Percentiles rank a stretch among this genome's conserved stretches.
Conservation (phyloP, 148 eudicot genomes). For the Rhododendron ferrugineum region DNA sequence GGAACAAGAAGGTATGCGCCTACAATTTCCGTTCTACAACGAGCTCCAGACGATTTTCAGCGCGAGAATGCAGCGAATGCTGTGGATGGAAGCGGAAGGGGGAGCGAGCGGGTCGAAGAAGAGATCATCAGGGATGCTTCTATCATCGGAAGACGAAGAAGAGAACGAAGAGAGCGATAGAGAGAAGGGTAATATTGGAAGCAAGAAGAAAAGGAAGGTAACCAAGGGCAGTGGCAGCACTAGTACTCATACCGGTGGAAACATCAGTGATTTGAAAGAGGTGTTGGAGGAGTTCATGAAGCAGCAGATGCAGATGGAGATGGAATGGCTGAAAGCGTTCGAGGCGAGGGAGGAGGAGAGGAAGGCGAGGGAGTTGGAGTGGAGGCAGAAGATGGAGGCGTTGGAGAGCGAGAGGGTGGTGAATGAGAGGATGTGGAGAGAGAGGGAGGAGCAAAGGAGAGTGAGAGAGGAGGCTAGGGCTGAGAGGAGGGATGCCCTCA, state of each 20-base stretch:
- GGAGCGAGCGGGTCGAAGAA: constrained; percentile 36
- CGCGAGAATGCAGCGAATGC: constrained; percentile 75
- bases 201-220: constrained; percentile 24
- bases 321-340: constrained; percentile 53
- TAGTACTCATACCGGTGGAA: background rate
- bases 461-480: constrained; percentile 89
- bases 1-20: constrained; percentile 72
- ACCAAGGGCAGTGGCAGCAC: background rate
- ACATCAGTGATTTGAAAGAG: constrained; percentile 39
- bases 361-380: constrained; percentile 55
- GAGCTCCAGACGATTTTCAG: constrained; percentile 74
- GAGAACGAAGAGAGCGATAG: constrained; percentile 44
- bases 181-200: background rate
- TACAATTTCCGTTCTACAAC: constrained; percentile 80
- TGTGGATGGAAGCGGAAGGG: constrained; percentile 75
- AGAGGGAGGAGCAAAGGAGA: constrained; percentile 77
- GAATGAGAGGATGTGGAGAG: constrained; percentile 73
- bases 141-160: constrained; percentile 75
- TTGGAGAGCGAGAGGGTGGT: constrained; percentile 68
- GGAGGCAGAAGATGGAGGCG: constrained; percentile 70
- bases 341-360: constrained; percentile 84
- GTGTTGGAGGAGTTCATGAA: constrained; percentile 70
- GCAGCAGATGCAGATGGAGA: constrained; percentile 65
- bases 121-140: constrained; percentile 14
- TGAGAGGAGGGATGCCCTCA: constrained; percentile 81